Evolutionary conservation across 1,284 basidiomycete genomes (phyloP), one percentile per base, ranked within the genome.

Genomic region (Pseudozyma tsukubaensis): DNA sequence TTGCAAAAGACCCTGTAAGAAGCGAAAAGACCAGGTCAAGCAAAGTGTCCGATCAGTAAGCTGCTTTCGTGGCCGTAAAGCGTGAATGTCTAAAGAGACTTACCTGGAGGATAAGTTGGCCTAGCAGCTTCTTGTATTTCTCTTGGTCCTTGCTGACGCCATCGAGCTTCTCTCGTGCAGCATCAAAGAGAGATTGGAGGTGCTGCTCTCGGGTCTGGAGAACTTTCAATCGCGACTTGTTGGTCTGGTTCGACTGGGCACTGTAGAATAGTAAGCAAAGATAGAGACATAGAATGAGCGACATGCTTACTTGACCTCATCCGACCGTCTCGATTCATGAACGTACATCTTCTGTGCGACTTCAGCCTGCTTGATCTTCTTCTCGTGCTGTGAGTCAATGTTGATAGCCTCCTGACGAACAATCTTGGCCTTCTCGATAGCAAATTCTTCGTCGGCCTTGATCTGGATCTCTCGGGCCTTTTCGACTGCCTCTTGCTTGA

Each of bases 201-300:
- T 95, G 90, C 84, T 97, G 93, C 85, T 99, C 96, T 55, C 95
- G 91, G 66, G 91, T 90, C 84, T 96, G 92, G 18, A 99, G 90
- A 32, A 99, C 89, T 85, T 90, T 91, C 80, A 99, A 89, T 57
- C 97, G 93, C 7, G 95, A 94, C 94, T 89, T 80, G 70, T 99
- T 99, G 78, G 94, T 97, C 69, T 95, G 89, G 39, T 93, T 98
- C 3, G 96, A 99, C 85, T 97, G 93, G 7, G 94, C 91, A 81
- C 96, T 99, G 84, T 42, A 36, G 13, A 10, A 29, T 29, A 29
- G 24, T 29, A 29, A 51, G 18, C 34, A 44, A 9, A 56, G 54
- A 18, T 0, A 48, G 21, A 40, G 43, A 16, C 21, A 32, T 13
- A 37, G 8, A 4, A 12, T 21, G 18, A 45, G 24, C 12, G 19